Evolutionary conservation across 208 protist genomes (phyloP), one percentile per base, ranked within the genome.

Genomic region (Trypanosoma avium): DNA sequence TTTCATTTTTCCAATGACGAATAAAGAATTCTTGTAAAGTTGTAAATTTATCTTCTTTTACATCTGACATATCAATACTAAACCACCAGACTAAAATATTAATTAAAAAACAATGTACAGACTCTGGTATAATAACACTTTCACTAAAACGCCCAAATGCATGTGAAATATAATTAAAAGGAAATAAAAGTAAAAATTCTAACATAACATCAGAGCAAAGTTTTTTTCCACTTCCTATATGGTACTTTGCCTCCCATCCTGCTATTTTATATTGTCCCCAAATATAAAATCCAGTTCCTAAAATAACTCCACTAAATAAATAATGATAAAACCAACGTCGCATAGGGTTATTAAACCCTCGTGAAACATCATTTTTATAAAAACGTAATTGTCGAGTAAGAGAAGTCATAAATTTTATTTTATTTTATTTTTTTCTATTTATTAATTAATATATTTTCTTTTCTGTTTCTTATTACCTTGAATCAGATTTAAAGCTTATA

Each of bases 21-120:
- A 74, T 72, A 74, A 90, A 95, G 58, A 95, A 95, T 35, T 92
- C 76, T 60, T 95, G 83, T 40, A 92, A 66, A 9, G 84, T 82
- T 3, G 58, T 63, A 42, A 89, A 91, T 8, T 79, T 35, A 12
- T 56, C 21, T 36, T 59, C 22, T 38, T 50, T 64, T 10, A 53
- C 68, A 22, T 89, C 80, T 0, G 66, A 59, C 58, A 88, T 61
- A 47, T 88, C 74, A 19, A 95, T 47, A 17, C 53, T 62, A 55
- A 88, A 91, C 61, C 67, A 86, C 67, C 73, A 66, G 17, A 88
- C 54, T 15, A 91, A n/a, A 0, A 36, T 62, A 4, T 76, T 50
- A 32, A 87, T 88, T 30, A 74, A 13, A 19, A 46, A 50, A 24
- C 67, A 73, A 61, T 95, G 90, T 24, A 83, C 40, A 36, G 60